Percentiles rank a stretch among this genome's conserved stretches.
Conservation (phyloP, 768 basidiomycete species). For the Hypsizygus marmoreus region DNA sequence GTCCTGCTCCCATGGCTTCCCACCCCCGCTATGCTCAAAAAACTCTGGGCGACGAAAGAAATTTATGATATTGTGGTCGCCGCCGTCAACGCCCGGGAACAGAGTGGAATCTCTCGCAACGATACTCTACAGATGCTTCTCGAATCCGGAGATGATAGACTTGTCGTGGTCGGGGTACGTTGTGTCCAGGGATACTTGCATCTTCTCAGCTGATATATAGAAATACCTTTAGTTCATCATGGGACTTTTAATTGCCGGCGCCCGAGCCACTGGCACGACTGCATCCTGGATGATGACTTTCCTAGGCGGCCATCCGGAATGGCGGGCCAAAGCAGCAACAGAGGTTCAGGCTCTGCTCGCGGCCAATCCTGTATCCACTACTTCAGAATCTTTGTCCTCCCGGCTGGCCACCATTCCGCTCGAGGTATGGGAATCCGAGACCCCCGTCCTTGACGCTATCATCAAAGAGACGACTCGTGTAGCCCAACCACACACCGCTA, state of each 20-base stretch:
- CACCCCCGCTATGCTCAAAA: slow-evolving; percentile 68
- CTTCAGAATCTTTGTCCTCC: slow-evolving; percentile 37
- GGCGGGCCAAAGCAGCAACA: slow-evolving; percentile 58
- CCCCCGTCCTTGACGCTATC: slow-evolving; percentile 70
- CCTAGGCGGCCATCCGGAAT: slow-evolving; percentile 66
- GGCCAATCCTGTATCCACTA: slow-evolving; percentile 30
- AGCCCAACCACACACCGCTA: slow-evolving; percentile 78
- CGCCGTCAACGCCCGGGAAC: slow-evolving; percentile 57
- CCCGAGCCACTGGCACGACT: slow-evolving; percentile 77
- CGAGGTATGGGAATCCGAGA: slow-evolving; percentile 68
- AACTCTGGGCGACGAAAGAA: slow-evolving; percentile 71
- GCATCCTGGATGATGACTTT: slow-evolving; percentile 79
- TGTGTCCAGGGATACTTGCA: slow-evolving; percentile 1
- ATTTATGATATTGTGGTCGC: slow-evolving; percentile 70
- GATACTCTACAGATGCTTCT: slow-evolving; percentile 78
- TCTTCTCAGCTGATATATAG: slow-evolving; percentile 3
- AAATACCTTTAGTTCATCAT: slow-evolving; percentile 69
- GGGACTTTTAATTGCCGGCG: slow-evolving; percentile 80
- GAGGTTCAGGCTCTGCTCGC: slow-evolving; percentile 62
- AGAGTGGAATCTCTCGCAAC: slow-evolving; percentile 56
- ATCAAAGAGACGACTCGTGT: slow-evolving; percentile 78
- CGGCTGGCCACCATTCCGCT: slow-evolving; percentile 63
- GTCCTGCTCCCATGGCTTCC: slow-evolving; percentile 80
- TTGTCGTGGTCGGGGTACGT: slow-evolving; percentile 70
- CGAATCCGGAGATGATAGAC: slow-evolving; percentile 67